These are phyloP conservation scores for Setomelanomma holmii DNA, from an alignment of 2,329 filamentous ascomycete genomes.

Conservation along the genomic window DNA sequence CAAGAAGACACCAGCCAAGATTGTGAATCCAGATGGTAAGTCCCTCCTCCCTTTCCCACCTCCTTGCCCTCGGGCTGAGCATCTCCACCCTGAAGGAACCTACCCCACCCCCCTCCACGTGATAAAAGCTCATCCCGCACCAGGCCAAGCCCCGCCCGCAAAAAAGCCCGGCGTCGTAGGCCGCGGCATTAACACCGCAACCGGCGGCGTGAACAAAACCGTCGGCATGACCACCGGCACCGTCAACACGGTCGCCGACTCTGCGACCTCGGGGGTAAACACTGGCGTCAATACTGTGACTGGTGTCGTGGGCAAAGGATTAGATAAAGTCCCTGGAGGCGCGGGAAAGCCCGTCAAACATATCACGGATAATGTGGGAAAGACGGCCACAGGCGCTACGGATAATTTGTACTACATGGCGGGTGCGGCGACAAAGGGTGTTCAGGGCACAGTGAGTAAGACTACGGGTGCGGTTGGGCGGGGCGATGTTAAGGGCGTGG, in stretches of 20 bases:
- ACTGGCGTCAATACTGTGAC: constrained; percentile 47
- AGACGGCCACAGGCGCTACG: constrained; percentile 51
- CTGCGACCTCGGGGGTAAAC: constrained; percentile 47
- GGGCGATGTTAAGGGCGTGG: constrained; percentile 51
- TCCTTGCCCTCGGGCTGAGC: constrained; percentile 20
- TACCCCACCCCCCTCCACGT: constrained; percentile 36
- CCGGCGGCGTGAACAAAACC: constrained; percentile 45
- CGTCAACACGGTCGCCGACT: constrained; percentile 46
- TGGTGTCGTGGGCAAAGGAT: constrained; percentile 46
- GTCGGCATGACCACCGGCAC: constrained; percentile 43
- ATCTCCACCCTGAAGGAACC: constrained; percentile 5
- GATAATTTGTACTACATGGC: constrained; percentile 52
- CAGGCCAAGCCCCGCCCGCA: constrained; percentile 26
- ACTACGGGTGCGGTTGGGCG: constrained; percentile 53
- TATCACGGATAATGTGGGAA: constrained; percentile 50
- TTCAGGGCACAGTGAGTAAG: constrained; percentile 53
- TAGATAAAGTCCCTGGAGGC: constrained; percentile 43
- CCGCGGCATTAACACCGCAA: constrained; percentile 42
- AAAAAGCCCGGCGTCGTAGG: constrained; percentile 47
- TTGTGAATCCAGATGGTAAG: constrained; percentile 30
- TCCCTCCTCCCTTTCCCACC: background rate
- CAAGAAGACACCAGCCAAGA: constrained; percentile 33
- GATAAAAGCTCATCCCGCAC: constrained; percentile 34
- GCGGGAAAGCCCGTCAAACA: constrained; percentile 50
- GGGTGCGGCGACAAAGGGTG: constrained; percentile 49